These are phyloP conservation scores for Tranzscheliella williamsii DNA, from an alignment of 1,284 basidiomycete species.

Conservation along the genomic window DNA sequence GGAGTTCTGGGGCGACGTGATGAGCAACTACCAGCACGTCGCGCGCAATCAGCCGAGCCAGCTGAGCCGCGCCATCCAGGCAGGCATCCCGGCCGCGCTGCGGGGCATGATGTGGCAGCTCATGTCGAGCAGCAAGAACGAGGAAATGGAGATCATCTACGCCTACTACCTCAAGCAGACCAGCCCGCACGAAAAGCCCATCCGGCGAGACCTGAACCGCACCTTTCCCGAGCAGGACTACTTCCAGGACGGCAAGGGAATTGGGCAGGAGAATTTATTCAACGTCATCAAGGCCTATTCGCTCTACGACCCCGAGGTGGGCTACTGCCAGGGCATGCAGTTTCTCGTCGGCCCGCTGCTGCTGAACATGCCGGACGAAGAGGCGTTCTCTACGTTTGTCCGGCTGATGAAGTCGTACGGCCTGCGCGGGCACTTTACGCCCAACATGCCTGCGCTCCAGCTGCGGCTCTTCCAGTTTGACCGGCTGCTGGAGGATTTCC, in stretches of 20 bases:
- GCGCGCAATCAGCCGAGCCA: conserved; percentile 67
- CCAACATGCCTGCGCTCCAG: conserved; percentile 97
- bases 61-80: conserved; percentile 85
- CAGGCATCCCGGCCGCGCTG: conserved; percentile 80
- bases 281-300: conserved; percentile 98
- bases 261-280: conserved; percentile 94
- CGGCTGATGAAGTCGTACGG: conserved; percentile 97
- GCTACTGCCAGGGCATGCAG: conserved; percentile 86
- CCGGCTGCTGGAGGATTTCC: conserved; percentile 84
- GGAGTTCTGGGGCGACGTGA: conserved; percentile 96
- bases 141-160: conserved; percentile 82
- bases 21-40: conserved; percentile 65
- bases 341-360: conserved; percentile 93
- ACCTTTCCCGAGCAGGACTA: conserved; percentile 98
- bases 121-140: conserved; percentile 87
- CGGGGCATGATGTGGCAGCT: conserved; percentile 98
- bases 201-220: conserved; percentile 81
- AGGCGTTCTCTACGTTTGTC: conserved; percentile 94
- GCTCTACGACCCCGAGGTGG: conserved; percentile 90
- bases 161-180: conserved; percentile 77
- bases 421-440: conserved; percentile 89
- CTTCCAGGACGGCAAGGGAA: conserved; percentile 81
- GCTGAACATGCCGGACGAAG: conserved; percentile 70
- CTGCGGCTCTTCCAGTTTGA: conserved; percentile 88
- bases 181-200: conserved; percentile 89